phyloP scores from a whole-genome alignment of 371 early-diverging fungal species.

The Catenaria anguillulae region DNA sequence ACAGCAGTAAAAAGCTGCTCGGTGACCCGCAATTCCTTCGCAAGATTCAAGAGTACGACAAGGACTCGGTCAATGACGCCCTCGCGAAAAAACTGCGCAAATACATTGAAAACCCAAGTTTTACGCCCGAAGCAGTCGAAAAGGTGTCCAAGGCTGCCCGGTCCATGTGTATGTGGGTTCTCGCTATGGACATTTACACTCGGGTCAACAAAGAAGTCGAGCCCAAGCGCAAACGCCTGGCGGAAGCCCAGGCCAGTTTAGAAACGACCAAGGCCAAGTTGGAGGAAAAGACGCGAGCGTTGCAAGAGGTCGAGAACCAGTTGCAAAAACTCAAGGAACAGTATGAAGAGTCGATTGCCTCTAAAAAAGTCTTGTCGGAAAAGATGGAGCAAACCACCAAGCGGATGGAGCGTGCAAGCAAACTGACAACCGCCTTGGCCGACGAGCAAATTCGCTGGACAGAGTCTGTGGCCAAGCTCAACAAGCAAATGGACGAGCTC shows the following conservation, averaged over 20 bases:
- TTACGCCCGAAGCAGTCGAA: constrained; percentile 34
- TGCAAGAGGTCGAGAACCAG: constrained; percentile 34
- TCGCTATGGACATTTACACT: constrained; percentile 46
- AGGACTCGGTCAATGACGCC: constrained; percentile 33
- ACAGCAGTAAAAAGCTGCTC: constrained; percentile 30
- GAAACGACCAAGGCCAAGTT: constrained; percentile 30
- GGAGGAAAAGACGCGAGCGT: constrained; percentile 31
- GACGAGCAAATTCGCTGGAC: constrained; percentile 43
- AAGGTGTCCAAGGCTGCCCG: constrained; percentile 40
- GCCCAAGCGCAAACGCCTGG: constrained; percentile 34
- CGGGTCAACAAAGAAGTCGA: constrained; percentile 35
- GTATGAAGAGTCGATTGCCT: constrained; percentile 35
- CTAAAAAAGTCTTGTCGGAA: constrained; percentile 35
- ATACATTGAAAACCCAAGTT: constrained; percentile 39
- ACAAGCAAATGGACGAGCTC: constrained; percentile 29
- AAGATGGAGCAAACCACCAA: constrained; percentile 42
- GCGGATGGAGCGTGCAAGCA: constrained; percentile 34
- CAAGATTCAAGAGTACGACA: constrained; percentile 36
- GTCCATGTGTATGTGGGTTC: constrained; percentile 43
- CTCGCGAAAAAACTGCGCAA: constrained; percentile 33
- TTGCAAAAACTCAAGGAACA: constrained; percentile 40
- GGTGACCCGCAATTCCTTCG: constrained; percentile 40
- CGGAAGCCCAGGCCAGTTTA: constrained; percentile 33
- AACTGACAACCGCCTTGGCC: constrained; percentile 34
- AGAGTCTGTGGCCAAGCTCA: constrained; percentile 27